Conservation (phyloP, 441 rosid genomes). For the Gossypium davidsonii region DNA sequence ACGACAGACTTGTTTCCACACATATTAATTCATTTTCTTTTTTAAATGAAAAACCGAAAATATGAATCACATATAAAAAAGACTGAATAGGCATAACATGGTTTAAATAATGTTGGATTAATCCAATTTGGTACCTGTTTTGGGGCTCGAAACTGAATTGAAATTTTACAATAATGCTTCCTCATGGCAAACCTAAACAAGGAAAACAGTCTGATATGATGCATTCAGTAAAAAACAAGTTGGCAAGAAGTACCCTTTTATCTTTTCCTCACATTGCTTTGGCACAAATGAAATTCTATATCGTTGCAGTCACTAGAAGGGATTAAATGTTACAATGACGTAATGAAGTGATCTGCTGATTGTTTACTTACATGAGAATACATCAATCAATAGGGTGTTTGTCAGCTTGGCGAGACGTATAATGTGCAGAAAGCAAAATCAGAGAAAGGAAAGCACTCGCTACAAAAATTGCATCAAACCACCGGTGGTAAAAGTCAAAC, state of each 20-base stretch:
- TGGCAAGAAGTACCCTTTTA: not conserved
- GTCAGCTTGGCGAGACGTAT: constrained; percentile 91
- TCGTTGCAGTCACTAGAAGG: not conserved
- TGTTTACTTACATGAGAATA: constrained; percentile 25
- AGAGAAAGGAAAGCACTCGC: constrained; percentile 96
- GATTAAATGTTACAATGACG: not conserved
- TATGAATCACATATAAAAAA: not conserved
- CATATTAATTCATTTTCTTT: not conserved
- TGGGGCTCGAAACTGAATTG: not conserved
- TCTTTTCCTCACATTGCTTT: not conserved
- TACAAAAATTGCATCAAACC: constrained; percentile 97
- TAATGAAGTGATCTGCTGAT: not conserved
- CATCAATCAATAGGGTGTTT: constrained; percentile 86
- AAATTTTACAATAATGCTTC: not conserved
- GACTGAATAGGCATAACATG: constrained; percentile 2
- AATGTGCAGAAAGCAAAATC: constrained; percentile 88
- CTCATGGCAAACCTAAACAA: constrained; percentile 5
- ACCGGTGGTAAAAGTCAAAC: constrained; percentile 94
- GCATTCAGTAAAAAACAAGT: not conserved
- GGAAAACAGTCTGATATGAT: constrained; percentile 7
- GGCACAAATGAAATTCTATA: not conserved
- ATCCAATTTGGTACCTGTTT: not conserved
- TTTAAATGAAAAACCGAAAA: not conserved
- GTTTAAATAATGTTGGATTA: not conserved
- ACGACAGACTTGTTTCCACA: not conserved